phyloP scores from a whole-genome alignment of 768 basidiomycete species.

The Butyriboletus loyo region DNA sequence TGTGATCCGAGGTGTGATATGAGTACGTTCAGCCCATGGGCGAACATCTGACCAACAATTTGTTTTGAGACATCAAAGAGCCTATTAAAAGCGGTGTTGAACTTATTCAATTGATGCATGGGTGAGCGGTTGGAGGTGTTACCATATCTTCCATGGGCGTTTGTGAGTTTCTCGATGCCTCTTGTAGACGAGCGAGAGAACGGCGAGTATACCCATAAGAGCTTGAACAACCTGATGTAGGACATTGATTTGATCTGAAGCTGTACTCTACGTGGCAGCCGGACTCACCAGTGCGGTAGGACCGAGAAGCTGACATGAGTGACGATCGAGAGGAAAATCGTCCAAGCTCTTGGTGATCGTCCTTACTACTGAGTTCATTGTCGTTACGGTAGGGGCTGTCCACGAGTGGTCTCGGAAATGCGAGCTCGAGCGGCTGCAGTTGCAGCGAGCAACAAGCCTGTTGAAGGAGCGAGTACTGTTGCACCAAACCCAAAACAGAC shows the following conservation, averaged over 20 bases:
- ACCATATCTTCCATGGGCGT: conserved; percentile 94
- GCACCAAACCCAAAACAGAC: not conserved
- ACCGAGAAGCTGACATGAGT: conserved; percentile 44
- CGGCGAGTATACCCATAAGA: conserved; percentile 88
- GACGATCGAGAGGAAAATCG: conserved; percentile 41
- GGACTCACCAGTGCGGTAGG: conserved; percentile 44
- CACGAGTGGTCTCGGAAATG: not conserved
- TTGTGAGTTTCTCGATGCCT: conserved; percentile 81
- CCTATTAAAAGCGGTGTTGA: conserved; percentile 40
- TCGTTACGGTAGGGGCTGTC: not conserved
- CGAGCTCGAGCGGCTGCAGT: not conserved
- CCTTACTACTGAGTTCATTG: conserved; percentile 15
- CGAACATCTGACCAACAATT: conserved; percentile 78
- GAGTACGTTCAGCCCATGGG: conserved; percentile 75
- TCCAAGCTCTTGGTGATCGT: conserved; percentile 6
- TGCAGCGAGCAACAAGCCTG: not conserved
- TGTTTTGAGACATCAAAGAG: conserved; percentile 94
- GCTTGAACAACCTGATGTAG: conserved; percentile 66
- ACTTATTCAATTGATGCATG: conserved; percentile 3
- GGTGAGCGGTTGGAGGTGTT: conserved; percentile 18
- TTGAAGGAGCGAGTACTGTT: not conserved
- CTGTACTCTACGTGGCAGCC: not conserved
- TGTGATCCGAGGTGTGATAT: conserved; percentile 76
- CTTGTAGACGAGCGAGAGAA: conserved; percentile 83
- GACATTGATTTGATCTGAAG: not conserved